These are phyloP conservation scores for Nicotiana noctiflora DNA, from an alignment of 257 asterid genomes.

Conservation along the genomic window DNA sequence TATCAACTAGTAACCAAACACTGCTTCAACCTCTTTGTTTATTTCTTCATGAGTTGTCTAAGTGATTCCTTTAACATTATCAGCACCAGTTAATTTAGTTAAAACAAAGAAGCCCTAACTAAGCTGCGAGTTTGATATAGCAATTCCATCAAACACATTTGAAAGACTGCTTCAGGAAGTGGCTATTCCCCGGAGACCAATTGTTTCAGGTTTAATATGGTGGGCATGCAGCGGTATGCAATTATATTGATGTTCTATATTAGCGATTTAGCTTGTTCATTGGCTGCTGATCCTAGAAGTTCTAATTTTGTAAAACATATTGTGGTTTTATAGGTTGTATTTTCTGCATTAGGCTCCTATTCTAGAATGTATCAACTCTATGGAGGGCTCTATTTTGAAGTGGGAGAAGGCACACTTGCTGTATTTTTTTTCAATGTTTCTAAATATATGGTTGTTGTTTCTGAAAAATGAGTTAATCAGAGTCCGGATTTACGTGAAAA, in stretches of 20 bases:
- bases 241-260: background rate
- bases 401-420: background rate
- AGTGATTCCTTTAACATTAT: background rate
- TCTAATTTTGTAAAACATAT: background rate
- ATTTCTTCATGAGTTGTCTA: background rate
- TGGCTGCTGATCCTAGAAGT: background rate
- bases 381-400: background rate
- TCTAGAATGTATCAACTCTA: background rate
- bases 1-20: background rate
- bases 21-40: background rate
- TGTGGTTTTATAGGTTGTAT: background rate
- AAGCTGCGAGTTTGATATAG: background rate
- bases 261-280: background rate
- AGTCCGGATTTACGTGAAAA: background rate
- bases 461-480: background rate
- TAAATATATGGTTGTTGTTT: background rate
- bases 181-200: background rate
- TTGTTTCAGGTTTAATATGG: background rate
- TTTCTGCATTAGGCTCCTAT: background rate
- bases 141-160: background rate
- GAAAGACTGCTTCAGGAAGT: background rate
- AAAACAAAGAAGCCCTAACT: background rate
- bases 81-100: background rate
- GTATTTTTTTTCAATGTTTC: background rate
- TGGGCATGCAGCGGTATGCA: background rate